phyloP scores from a whole-genome alignment of 176 grass and related monocot genomes.

The Oryza coarctata region DNA sequence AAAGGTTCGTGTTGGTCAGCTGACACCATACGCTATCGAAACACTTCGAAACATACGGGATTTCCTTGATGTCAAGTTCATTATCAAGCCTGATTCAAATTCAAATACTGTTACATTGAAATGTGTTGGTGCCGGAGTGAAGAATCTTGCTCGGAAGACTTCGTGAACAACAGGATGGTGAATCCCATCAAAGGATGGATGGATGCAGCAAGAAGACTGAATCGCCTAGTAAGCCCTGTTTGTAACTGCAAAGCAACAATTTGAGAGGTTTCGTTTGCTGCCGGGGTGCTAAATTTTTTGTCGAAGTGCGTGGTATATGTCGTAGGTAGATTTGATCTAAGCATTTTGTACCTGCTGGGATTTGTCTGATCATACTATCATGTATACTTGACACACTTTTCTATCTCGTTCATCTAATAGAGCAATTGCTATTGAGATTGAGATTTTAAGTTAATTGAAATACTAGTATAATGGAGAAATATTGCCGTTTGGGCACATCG shows the following conservation, averaged over 20 bases:
- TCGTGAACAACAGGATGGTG: conserved; percentile 36
- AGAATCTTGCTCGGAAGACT: conserved; percentile 72
- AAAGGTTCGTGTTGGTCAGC: conserved; percentile 71
- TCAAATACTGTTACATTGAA: conserved; percentile 68
- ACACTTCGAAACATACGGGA: conserved; percentile 78
- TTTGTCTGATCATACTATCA: not conserved
- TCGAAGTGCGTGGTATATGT: not conserved
- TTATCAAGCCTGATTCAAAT: conserved; percentile 75
- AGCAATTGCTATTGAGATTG: not conserved
- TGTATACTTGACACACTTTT: not conserved
- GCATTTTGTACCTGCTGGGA: conserved; percentile 5
- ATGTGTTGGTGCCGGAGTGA: conserved; percentile 74
- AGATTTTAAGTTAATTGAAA: not conserved
- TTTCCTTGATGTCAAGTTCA: conserved; percentile 81
- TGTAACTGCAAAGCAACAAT: conserved; percentile 2
- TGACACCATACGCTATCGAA: conserved; percentile 75
- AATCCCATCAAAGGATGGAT: not conserved
- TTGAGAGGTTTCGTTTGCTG: not conserved
- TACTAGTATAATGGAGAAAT: not conserved
- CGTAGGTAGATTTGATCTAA: not conserved
- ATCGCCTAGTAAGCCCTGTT: not conserved
- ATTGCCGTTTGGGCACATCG: not conserved
- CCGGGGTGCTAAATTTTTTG: not conserved
- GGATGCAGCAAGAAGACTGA: not conserved
- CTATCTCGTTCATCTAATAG: not conserved